Conservation (phyloP, 805 yeast genomes). For the Candida chilensis region DNA sequence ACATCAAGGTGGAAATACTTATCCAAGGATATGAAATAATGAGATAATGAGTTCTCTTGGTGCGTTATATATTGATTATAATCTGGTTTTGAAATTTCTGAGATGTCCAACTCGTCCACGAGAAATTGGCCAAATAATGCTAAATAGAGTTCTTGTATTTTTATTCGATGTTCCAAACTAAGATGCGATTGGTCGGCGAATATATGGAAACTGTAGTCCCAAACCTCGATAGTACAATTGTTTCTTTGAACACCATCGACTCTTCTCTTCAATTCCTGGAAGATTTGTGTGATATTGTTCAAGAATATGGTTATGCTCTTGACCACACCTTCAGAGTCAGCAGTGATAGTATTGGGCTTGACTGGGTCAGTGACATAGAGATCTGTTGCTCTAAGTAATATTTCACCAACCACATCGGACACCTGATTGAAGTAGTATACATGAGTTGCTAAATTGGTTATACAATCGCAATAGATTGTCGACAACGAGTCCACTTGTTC, state of each 20-base stretch:
- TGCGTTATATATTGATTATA: conserved; percentile 28
- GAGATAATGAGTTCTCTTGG: conserved; percentile 28
- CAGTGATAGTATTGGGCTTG: conserved; percentile 3
- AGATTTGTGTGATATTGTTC: conserved; percentile 18
- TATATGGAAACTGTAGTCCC: conserved; percentile 25
- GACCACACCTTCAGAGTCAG: conserved; percentile 7
- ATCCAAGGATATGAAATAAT: conserved; percentile 25
- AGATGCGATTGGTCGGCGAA: conserved; percentile 4
- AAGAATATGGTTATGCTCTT: conserved; percentile 16
- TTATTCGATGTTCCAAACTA: conserved; percentile 1
- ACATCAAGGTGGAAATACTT: too few species aligned
- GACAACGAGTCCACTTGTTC: conserved; percentile 18
- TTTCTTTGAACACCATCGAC: conserved; percentile 28
- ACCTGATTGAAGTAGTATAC: conserved; percentile 83
- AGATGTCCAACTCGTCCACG: background rate
- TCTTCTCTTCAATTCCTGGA: conserved; percentile 18
- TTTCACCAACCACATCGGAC: conserved; percentile 69
- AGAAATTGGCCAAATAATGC: background rate
- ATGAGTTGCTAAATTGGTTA: conserved; percentile 67
- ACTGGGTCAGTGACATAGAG: conserved; percentile 8
- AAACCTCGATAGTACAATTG: conserved; percentile 29
- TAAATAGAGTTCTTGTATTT: background rate
- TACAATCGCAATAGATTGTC: conserved; percentile 40
- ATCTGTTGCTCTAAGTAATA: conserved; percentile 35
- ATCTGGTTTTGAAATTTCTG: conserved; percentile 23